Evolutionary conservation across 2,329 filamentous ascomycete genomes (phyloP).

Genomic region (Aureobasidium sp.): DNA sequence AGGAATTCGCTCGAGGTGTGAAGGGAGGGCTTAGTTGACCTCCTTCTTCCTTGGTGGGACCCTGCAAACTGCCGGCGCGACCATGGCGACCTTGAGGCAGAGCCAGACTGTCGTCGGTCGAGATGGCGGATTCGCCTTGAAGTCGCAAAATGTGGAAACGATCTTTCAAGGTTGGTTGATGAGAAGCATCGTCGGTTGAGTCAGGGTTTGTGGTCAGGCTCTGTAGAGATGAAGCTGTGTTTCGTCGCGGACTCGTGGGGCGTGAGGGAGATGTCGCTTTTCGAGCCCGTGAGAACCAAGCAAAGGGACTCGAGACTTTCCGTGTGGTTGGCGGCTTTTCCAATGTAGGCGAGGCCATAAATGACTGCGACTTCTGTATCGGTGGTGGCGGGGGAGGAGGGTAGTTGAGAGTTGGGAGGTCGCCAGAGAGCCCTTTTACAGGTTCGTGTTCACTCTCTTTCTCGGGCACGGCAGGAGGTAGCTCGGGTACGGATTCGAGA

Average conservation of each 20-base stretch:
- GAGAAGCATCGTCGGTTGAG: slow-evolving; percentile 45
- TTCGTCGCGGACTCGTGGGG: slow-evolving; percentile 46
- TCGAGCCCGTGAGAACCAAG: slow-evolving; percentile 63
- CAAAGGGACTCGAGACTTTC: slow-evolving; percentile 81
- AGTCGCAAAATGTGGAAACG: slow-evolving; percentile 70
- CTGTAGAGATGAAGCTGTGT: slow-evolving; percentile 71
- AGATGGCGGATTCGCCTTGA: slow-evolving; percentile 37
- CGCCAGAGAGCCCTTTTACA: slow-evolving; percentile 62
- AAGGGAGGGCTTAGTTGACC: slow-evolving; percentile 13
- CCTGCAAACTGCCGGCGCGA: slow-evolving; percentile 34
- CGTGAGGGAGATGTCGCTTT: slow-evolving; percentile 48
- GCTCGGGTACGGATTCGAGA: slow-evolving; percentile 10
- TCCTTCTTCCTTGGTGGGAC: slow-evolving; percentile 31
- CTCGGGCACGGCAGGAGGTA: slow-evolving; percentile 18
- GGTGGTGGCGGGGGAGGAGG: slow-evolving; percentile 30
- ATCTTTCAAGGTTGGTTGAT: slow-evolving; percentile 62
- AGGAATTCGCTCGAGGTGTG: slow-evolving; percentile 16
- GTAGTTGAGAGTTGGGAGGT: slow-evolving; percentile 55
- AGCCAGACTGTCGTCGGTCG: slow-evolving; percentile 14
- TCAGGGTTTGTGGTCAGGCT: slow-evolving; percentile 76
- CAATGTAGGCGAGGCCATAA: not conserved
- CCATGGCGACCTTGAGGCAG: slow-evolving; percentile 21
- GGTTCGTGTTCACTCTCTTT: slow-evolving; percentile 18
- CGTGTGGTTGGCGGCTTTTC: slow-evolving; percentile 39
- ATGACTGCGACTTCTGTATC: slow-evolving; percentile 16